Evolutionary conservation across 2,329 filamentous ascomycete genomes (phyloP).

Genomic region (Exophiala spinifera): DNA sequence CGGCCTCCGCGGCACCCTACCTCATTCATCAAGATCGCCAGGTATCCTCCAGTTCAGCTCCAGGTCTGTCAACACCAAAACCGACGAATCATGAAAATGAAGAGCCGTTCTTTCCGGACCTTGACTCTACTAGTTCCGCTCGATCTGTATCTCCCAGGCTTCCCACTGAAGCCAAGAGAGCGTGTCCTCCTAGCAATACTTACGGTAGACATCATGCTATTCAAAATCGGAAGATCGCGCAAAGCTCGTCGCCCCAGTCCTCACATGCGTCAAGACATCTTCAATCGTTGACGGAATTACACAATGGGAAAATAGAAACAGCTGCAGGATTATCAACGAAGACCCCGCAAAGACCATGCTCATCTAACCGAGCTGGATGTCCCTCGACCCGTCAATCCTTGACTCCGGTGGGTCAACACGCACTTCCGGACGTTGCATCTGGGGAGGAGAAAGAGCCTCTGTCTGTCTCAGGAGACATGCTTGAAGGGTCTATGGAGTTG

Average conservation of each 20-base stretch:
- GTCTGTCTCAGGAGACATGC: too few species aligned
- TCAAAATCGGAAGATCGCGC: neutral
- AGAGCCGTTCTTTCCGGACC: neutral
- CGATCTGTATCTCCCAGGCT: neutral
- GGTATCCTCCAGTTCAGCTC: conserved; percentile 13
- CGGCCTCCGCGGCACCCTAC: conserved; percentile 12
- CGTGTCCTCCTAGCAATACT: neutral
- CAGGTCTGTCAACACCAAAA: conserved; percentile 11
- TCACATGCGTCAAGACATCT: neutral
- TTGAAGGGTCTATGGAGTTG: too few species aligned
- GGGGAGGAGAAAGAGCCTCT: too few species aligned
- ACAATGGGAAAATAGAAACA: conserved; percentile 10
- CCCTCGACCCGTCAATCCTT: neutral
- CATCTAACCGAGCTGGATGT: neutral
- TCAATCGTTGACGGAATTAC: conserved; percentile 6
- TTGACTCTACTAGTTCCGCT: neutral
- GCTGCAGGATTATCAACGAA: neutral
- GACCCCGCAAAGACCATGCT: neutral
- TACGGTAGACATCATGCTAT: neutral
- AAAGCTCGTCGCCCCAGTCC: neutral
- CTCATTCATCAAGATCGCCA: conserved; percentile 15
- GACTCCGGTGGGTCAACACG: too few species aligned
- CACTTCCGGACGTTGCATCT: too few species aligned
- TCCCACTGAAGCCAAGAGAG: neutral
- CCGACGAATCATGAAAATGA: conserved; percentile 17